phyloP scores from a whole-genome alignment of 805 yeast species.

The Candida vartiovaarae region DNA sequence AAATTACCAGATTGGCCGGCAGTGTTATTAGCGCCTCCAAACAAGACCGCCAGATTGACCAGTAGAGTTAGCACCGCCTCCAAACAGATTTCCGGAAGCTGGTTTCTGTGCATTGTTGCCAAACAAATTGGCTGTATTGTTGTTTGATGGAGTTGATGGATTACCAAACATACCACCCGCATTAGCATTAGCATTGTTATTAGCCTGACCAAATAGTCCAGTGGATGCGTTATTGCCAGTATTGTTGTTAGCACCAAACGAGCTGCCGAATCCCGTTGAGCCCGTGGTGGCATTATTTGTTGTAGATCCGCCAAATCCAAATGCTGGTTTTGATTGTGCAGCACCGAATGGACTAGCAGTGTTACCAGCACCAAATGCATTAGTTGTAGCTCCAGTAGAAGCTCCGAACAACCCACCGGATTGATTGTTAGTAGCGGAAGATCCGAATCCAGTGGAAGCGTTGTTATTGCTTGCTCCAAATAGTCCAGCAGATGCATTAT shows the following conservation, averaged over 20 bases:
- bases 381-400: slow-evolving; percentile 1
- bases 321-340: slow-evolving; percentile 7
- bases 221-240: slow-evolving; percentile 22
- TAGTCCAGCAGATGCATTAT: slow-evolving; percentile 1
- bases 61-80: slow-evolving; percentile 6
- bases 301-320: slow-evolving; percentile 22
- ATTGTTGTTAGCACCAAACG: slow-evolving; percentile 12
- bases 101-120: slow-evolving; percentile 13
- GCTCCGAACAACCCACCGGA: slow-evolving; percentile 9
- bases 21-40: slow-evolving; percentile 26
- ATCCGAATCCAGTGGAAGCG: slow-evolving; percentile 8
- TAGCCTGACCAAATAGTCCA: slow-evolving; percentile 34
- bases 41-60: slow-evolving; percentile 32
- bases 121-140: slow-evolving; percentile 24
- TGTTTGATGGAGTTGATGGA: slow-evolving; percentile 20
- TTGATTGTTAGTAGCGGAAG: slow-evolving; percentile 19
- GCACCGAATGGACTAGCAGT: slow-evolving; percentile 8
- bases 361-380: slow-evolving; percentile 9
- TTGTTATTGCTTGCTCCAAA: slow-evolving; percentile 11
- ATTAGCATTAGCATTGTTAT: slow-evolving; percentile 14
- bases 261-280: slow-evolving; percentile 17
- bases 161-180: slow-evolving; percentile 35
- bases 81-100: slow-evolving; percentile 15
- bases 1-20: slow-evolving; percentile 27
- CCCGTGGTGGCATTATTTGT: slow-evolving; percentile 2